Evolutionary conservation across 306 rosid species (phyloP).

Genomic region (Pterocarpus santalinus): DNA sequence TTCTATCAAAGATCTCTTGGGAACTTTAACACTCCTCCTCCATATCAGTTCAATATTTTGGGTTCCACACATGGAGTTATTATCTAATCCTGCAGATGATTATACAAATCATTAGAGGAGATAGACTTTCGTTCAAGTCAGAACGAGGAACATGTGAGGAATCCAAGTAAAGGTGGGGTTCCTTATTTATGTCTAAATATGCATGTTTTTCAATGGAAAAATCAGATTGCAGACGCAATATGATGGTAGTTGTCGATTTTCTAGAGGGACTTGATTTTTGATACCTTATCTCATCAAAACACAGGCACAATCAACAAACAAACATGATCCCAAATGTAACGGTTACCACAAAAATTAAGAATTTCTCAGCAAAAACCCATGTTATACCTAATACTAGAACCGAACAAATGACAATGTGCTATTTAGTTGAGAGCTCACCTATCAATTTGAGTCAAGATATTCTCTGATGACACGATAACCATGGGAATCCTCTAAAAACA

Average conservation of each 20-base stretch:
- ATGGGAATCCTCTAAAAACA: slow-evolving; percentile 85
- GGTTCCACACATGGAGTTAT: not conserved
- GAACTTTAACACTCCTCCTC: not conserved
- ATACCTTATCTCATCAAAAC: not conserved
- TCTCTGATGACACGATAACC: slow-evolving; percentile 96
- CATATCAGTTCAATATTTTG: not conserved
- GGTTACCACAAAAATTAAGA: not conserved
- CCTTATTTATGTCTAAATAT: slow-evolving; percentile 7
- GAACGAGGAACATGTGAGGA: not conserved
- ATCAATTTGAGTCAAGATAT: slow-evolving; percentile 85
- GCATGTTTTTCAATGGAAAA: not conserved
- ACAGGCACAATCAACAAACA: slow-evolving; percentile 17
- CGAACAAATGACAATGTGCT: not conserved
- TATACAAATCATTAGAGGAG: too few species aligned
- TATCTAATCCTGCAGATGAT: too few species aligned
- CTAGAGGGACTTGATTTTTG: not conserved
- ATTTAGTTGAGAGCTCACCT: slow-evolving; percentile 59
- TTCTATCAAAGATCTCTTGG: not conserved
- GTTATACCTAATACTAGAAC: not conserved
- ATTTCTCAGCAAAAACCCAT: not conserved
- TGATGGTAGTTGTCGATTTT: not conserved
- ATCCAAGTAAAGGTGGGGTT: not conserved
- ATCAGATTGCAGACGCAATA: not conserved
- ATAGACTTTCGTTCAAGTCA: not conserved
- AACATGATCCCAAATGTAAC: not conserved